Evolutionary conservation across 495 filamentous ascomycete genomes (phyloP).

Genomic region (Lasiosphaeria hispida): DNA sequence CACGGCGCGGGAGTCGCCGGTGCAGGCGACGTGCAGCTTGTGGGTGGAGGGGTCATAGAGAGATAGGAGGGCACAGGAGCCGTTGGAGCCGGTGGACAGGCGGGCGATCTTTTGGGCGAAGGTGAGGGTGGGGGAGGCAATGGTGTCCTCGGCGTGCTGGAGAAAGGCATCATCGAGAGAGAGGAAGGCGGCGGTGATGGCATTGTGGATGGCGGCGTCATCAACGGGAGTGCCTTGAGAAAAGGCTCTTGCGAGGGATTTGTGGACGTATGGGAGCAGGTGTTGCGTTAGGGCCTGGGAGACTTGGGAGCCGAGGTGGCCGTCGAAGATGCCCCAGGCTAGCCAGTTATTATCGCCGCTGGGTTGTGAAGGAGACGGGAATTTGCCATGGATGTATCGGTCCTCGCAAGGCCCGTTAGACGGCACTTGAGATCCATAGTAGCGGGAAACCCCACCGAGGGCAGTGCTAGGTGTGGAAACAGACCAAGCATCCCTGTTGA

Average conservation of each 20-base stretch:
- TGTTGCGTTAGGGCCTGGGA: slow-evolving; percentile 12
- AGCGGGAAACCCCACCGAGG: slow-evolving; percentile 37
- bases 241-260: not conserved
- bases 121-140: slow-evolving; percentile 11
- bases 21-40: slow-evolving; percentile 58
- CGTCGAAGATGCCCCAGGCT: slow-evolving; percentile 26
- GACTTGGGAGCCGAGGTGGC: slow-evolving; percentile 14
- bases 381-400: slow-evolving; percentile 42
- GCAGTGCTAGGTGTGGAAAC: slow-evolving; percentile 13
- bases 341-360: slow-evolving; percentile 43
- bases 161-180: slow-evolving; percentile 52
- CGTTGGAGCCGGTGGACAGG: slow-evolving; percentile 44
- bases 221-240: not conserved
- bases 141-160: slow-evolving; percentile 37
- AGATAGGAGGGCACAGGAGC: slow-evolving; percentile 60
- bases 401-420: slow-evolving; percentile 52
- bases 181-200: slow-evolving; percentile 48
- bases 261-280: slow-evolving; percentile 15
- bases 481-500: slow-evolving; percentile 33
- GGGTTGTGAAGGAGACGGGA: slow-evolving; percentile 37
- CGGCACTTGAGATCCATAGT: slow-evolving; percentile 45
- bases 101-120: slow-evolving; percentile 7
- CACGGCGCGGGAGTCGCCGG: slow-evolving; percentile 52
- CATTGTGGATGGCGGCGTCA: slow-evolving; percentile 12
- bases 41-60: slow-evolving; percentile 50